Evolutionary conservation across 129 eudicot genomes (phyloP).

Genomic region (Logfia minima): DNA sequence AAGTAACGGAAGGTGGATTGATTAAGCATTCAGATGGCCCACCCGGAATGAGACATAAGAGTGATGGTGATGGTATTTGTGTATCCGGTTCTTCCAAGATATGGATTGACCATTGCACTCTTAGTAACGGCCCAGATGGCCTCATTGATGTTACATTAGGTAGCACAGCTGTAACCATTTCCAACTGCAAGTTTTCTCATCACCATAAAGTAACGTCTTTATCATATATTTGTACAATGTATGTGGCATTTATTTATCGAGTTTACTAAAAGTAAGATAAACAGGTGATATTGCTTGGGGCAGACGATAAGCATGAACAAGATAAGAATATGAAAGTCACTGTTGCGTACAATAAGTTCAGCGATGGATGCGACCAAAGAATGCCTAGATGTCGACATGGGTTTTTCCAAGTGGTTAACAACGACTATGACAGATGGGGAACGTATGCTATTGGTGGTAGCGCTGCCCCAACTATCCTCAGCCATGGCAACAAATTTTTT

Average conservation of each 20-base stretch:
- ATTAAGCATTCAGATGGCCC: constrained; percentile 47
- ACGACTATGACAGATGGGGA: constrained; percentile 27
- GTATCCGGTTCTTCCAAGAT: constrained; percentile 43
- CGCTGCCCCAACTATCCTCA: constrained; percentile 20
- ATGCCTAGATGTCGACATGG: constrained; percentile 33
- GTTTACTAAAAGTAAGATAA: not conserved
- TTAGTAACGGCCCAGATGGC: constrained; percentile 53
- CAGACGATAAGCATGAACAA: constrained; percentile 2
- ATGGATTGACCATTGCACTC: constrained; percentile 74
- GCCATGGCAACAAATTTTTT: constrained; percentile 21
- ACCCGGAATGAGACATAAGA: constrained; percentile 15
- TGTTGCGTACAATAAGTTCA: constrained; percentile 14
- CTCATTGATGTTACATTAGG: constrained; percentile 64
- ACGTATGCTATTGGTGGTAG: constrained; percentile 29
- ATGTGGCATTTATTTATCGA: not conserved
- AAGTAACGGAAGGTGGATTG: constrained; percentile 41
- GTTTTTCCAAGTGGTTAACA: constrained; percentile 32
- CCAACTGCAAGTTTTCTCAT: constrained; percentile 61
- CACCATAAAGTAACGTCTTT: constrained; percentile 50
- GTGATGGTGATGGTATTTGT: constrained; percentile 69
- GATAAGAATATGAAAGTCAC: constrained; percentile 24
- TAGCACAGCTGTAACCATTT: constrained; percentile 62
- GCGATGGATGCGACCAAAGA: constrained; percentile 22
- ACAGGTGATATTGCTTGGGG: constrained; percentile 19
- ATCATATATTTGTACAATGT: not conserved